Evolutionary conservation across 768 basidiomycete genomes (phyloP).

Genomic region (Tulasnella sp.): DNA sequence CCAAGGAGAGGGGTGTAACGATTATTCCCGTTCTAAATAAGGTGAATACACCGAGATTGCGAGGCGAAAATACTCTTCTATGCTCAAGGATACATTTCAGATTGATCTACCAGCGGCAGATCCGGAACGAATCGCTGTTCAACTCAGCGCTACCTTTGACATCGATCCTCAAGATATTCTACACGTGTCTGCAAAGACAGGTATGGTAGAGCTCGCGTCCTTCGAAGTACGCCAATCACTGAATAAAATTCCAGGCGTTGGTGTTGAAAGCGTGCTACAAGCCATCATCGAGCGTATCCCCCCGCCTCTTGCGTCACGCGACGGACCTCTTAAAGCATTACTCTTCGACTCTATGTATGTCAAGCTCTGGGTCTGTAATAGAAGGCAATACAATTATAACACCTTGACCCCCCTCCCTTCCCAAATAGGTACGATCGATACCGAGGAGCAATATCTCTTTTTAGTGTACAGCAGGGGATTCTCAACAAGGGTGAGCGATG

Average conservation of each 20-base stretch:
- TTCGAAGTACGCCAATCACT: not conserved
- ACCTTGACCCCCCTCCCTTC: constrained; percentile 17
- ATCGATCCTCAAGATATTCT: constrained; percentile 64
- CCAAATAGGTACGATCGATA: constrained; percentile 76
- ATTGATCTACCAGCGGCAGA: constrained; percentile 89
- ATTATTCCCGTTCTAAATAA: constrained; percentile 93
- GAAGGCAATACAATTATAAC: not conserved
- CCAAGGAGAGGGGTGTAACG: constrained; percentile 63
- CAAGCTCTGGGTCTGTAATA: not conserved
- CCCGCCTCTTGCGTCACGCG: constrained; percentile 48
- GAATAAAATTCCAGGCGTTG: constrained; percentile 27
- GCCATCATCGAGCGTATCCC: constrained; percentile 81
- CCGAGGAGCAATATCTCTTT: constrained; percentile 87
- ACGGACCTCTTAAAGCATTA: constrained; percentile 63
- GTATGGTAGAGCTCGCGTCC: constrained; percentile 28
- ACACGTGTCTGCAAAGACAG: constrained; percentile 85
- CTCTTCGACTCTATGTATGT: constrained; percentile 87
- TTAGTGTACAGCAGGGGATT: constrained; percentile 69
- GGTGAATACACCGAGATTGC: constrained; percentile 36
- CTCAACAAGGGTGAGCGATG: constrained; percentile 72
- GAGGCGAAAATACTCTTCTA: too few species aligned
- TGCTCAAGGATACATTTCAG: too few species aligned
- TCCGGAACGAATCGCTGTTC: constrained; percentile 64
- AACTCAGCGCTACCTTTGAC: constrained; percentile 75
- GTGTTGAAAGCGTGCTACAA: constrained; percentile 62